Conservation (phyloP, 257 asterid species). For the Agastache rugosa region DNA sequence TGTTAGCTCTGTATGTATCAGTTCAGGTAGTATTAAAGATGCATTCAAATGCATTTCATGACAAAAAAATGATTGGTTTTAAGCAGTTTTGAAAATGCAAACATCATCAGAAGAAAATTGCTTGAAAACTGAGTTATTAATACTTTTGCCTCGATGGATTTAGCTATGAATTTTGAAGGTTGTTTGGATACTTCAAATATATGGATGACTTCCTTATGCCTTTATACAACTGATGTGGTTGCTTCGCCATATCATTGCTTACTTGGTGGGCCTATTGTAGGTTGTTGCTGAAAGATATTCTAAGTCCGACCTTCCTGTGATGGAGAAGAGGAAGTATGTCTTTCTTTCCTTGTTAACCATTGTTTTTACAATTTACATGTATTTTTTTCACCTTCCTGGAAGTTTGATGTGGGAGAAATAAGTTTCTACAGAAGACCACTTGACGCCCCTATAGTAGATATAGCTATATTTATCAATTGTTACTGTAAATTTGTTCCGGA, state of each 20-base stretch:
- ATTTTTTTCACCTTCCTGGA: no score
- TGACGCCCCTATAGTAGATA: no score
- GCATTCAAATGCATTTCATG: no score
- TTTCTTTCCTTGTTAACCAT: conserved; percentile 16
- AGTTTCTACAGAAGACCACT: no score
- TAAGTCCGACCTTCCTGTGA: conserved; percentile 88
- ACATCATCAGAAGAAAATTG: not conserved
- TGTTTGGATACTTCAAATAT: conserved; percentile 14
- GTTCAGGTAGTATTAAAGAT: no score
- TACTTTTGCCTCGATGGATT: not conserved
- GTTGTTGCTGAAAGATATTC: conserved; percentile 84
- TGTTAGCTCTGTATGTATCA: not conserved
- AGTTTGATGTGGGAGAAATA: no score
- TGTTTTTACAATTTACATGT: not conserved
- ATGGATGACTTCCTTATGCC: conserved; percentile 1
- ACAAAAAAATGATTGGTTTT: not conserved
- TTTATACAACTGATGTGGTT: conserved; percentile 5
- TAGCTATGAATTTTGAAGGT: conserved; percentile 15
- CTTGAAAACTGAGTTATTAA: not conserved
- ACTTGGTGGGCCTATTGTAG: conserved; percentile 48
- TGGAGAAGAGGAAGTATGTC: conserved; percentile 94
- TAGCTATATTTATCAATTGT: no score
- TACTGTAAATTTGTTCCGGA: no score
- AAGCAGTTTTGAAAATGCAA: not conserved
- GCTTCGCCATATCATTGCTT: conserved; percentile 18